These are phyloP conservation scores for Rhizoclosmatium globosum DNA, from an alignment of 192 early-diverging fungal genomes.

Conservation along the genomic window DNA sequence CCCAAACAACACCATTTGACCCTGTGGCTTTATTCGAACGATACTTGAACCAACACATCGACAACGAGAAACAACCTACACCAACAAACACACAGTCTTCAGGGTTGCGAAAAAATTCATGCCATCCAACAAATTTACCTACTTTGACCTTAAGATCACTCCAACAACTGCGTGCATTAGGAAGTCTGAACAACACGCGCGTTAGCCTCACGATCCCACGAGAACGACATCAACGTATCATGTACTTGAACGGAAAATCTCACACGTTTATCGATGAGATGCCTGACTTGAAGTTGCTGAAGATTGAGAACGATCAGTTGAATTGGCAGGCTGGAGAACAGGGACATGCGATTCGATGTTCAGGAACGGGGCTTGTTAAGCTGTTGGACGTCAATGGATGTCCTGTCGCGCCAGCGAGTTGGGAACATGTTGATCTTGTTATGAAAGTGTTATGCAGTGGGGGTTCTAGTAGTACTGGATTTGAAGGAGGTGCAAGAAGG, in stretches of 20 bases:
- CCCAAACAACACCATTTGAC: neutral
- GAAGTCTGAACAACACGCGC: no score
- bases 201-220: no score
- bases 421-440: conserved; percentile 24
- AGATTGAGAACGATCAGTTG: no score
- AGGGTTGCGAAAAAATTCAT: no score
- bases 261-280: no score
- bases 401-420: conserved; percentile 17
- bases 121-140: no score
- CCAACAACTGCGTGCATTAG: no score
- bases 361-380: conserved; percentile 14
- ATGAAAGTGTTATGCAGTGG: conserved; percentile 12
- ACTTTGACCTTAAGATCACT: no score
- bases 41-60: conserved; percentile 17
- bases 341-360: neutral
- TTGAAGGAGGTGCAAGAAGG: neutral
- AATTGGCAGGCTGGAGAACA: neutral
- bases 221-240: no score
- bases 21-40: conserved; percentile 7
- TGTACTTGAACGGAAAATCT: no score
- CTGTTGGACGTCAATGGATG: conserved; percentile 22
- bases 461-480: neutral
- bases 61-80: neutral
- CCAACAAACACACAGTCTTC: no score
- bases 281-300: no score